These are phyloP conservation scores for Suillus alpinus DNA, from an alignment of 768 basidiomycete species.

Conservation along the genomic window DNA sequence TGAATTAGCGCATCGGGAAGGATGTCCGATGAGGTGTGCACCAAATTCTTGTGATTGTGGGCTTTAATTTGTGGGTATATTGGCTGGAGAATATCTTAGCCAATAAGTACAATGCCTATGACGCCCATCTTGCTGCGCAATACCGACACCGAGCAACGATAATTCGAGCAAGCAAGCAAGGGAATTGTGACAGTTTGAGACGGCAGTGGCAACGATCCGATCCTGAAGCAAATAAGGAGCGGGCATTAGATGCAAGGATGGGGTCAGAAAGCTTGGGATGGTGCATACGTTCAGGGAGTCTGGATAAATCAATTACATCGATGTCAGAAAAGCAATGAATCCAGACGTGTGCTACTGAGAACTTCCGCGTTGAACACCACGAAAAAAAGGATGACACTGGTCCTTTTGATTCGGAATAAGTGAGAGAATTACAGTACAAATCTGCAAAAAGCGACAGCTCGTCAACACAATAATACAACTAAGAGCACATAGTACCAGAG, in stretches of 20 bases:
- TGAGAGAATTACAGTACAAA: neutral
- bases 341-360: neutral
- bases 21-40: neutral
- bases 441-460: neutral
- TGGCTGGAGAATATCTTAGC: no score
- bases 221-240: no score
- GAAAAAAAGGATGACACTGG: neutral
- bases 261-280: no score
- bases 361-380: neutral
- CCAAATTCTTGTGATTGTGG: neutral
- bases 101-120: neutral
- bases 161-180: neutral
- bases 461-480: neutral
- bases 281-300: no score
- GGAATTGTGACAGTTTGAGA: neutral
- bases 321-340: neutral
- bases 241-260: no score
- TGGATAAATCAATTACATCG: neutral
- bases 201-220: neutral
- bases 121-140: neutral
- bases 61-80: no score
- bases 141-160: neutral
- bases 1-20: no score
- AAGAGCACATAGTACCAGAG: neutral
- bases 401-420: neutral